Conservation (phyloP, 495 filamentous ascomycete genomes). For the Aspergillus saccharolyticus region DNA sequence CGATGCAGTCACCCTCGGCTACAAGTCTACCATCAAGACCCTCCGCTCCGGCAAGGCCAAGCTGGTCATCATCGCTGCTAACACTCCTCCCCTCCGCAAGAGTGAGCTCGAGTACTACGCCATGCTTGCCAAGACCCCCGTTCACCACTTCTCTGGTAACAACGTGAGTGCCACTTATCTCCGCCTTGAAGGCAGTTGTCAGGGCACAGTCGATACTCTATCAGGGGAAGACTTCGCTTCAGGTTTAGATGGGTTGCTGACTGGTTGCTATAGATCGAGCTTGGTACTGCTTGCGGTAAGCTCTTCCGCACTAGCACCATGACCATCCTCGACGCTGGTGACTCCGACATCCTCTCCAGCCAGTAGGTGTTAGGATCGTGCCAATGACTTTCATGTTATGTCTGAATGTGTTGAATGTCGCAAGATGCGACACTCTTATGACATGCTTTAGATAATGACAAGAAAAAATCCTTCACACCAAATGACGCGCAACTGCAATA, state of each 20-base stretch:
- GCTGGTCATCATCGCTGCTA: slow-evolving; percentile 77
- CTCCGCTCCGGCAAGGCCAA: slow-evolving; percentile 66
- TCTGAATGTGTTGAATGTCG: slow-evolving; percentile 17
- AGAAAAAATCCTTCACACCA: slow-evolving; percentile 10
- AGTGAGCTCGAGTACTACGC: slow-evolving; percentile 89
- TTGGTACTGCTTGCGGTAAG: slow-evolving; percentile 91
- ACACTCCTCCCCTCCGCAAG: slow-evolving; percentile 94
- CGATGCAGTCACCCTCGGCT: slow-evolving; percentile 69
- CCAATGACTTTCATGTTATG: slow-evolving; percentile 18
- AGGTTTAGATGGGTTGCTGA: slow-evolving; percentile 11
- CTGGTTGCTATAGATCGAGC: slow-evolving; percentile 69
- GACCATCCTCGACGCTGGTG: slow-evolving; percentile 93
- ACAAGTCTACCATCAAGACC: slow-evolving; percentile 94
- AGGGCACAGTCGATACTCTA: background rate
- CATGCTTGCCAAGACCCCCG: slow-evolving; percentile 88
- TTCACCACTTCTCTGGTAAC: slow-evolving; percentile 95
- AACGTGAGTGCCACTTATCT: slow-evolving; percentile 65
- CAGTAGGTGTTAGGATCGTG: slow-evolving; percentile 20
- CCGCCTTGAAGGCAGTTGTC: background rate
- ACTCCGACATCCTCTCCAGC: slow-evolving; percentile 89
- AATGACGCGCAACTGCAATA: background rate
- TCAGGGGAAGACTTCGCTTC: background rate
- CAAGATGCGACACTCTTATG: slow-evolving; percentile 1
- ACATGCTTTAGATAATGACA: slow-evolving; percentile 26
- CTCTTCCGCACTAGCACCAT: slow-evolving; percentile 81